These are phyloP conservation scores for Penicillium macrosclerotiorum DNA, from an alignment of 495 filamentous ascomycete species.

Conservation along the genomic window DNA sequence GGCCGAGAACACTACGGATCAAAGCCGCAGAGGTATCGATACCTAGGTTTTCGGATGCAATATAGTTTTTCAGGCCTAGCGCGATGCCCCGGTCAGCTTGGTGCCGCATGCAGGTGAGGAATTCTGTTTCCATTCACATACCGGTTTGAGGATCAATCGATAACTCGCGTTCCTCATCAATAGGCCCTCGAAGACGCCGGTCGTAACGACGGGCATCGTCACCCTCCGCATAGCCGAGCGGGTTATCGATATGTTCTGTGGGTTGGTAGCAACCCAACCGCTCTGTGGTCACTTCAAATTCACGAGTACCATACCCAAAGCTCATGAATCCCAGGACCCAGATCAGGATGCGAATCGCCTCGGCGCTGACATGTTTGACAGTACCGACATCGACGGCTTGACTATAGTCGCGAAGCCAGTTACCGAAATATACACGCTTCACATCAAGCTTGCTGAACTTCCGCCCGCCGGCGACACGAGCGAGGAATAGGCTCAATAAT, in stretches of 20 bases:
- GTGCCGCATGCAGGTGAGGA: not conserved
- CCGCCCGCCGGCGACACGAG: slow-evolving; percentile 73
- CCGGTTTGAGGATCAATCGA: slow-evolving; percentile 68
- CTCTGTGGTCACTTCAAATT: slow-evolving; percentile 88
- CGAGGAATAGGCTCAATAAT: slow-evolving; percentile 71
- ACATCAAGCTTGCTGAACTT: slow-evolving; percentile 87
- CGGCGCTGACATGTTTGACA: slow-evolving; percentile 81
- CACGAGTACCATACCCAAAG: slow-evolving; percentile 69
- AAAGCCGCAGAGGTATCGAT: slow-evolving; percentile 76
- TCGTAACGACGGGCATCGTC: slow-evolving; percentile 82
- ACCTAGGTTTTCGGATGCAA: slow-evolving; percentile 71
- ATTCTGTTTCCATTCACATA: slow-evolving; percentile 6
- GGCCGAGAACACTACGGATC: slow-evolving; percentile 68
- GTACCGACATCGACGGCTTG: slow-evolving; percentile 74
- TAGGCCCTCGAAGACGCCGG: slow-evolving; percentile 70
- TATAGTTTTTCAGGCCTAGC: slow-evolving; percentile 84
- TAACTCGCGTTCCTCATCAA: slow-evolving; percentile 77
- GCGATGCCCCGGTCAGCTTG: slow-evolving; percentile 9
- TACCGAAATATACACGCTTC: slow-evolving; percentile 83
- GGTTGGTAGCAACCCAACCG: slow-evolving; percentile 85
- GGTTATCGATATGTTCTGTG: slow-evolving; percentile 88
- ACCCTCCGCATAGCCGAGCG: slow-evolving; percentile 75
- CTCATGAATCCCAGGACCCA: slow-evolving; percentile 62
- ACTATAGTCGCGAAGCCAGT: slow-evolving; percentile 83
- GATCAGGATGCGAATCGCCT: slow-evolving; percentile 82